phyloP scores from a whole-genome alignment of 495 filamentous ascomycete genomes.

The Lentithecium fluviatile region DNA sequence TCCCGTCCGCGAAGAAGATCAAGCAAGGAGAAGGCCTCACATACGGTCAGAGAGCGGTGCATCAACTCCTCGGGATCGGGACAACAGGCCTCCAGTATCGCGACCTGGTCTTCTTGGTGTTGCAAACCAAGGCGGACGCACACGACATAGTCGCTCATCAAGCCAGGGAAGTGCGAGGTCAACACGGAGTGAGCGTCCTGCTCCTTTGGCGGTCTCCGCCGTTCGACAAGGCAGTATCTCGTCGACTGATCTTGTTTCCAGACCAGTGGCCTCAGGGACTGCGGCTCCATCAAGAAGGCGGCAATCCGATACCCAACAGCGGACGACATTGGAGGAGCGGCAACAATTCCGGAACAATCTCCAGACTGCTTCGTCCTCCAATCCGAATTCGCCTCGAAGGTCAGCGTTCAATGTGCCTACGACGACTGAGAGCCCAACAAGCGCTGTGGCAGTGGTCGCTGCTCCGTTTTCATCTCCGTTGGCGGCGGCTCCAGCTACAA shows the following conservation, averaged over 20 bases:
- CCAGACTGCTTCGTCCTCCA: conserved; percentile 24
- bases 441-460: conserved; percentile 9
- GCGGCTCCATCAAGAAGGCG: conserved; percentile 23
- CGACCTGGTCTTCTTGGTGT: conserved; percentile 57
- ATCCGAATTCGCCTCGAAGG: conserved; percentile 30
- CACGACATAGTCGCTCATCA: conserved; percentile 53
- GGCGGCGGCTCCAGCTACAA: background rate
- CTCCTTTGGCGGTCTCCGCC: conserved; percentile 10
- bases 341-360: conserved; percentile 27
- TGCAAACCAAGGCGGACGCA: conserved; percentile 40
- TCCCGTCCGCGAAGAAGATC: conserved; percentile 22
- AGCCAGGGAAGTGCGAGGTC: conserved; percentile 48
- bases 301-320: conserved; percentile 44
- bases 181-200: conserved; percentile 9
- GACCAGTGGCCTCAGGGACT: conserved; percentile 43
- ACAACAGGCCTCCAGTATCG: conserved; percentile 54
- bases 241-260: conserved; percentile 58
- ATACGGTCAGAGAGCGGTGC: conserved; percentile 29
- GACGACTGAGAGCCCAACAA: conserved; percentile 23
- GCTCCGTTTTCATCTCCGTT: conserved; percentile 9
- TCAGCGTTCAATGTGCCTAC: conserved; percentile 27
- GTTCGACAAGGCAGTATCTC: conserved; percentile 53
- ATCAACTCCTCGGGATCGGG: conserved; percentile 32
- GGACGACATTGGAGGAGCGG: conserved; percentile 49
- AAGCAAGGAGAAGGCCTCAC: conserved; percentile 25